Evolutionary conservation across 495 filamentous ascomycete genomes (phyloP).

Genomic region (Penicillium turbatum): DNA sequence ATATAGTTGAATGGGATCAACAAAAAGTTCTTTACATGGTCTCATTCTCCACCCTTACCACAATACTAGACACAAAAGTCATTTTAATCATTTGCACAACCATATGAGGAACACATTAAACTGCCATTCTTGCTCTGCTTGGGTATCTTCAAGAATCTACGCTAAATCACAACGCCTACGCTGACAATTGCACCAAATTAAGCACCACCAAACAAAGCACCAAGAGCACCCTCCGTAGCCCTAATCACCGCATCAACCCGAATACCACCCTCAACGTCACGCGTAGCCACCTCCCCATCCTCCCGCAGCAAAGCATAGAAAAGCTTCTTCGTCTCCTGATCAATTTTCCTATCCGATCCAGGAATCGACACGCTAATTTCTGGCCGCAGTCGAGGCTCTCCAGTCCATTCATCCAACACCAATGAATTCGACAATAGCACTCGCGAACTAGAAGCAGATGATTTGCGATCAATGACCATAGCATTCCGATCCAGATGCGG

Average conservation of each 20-base stretch:
- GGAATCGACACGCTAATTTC: conserved; percentile 32
- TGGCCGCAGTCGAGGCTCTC: conserved; percentile 36
- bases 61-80: neutral
- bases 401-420: conserved; percentile 39
- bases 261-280: conserved; percentile 10
- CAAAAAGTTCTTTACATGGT: neutral
- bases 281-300: conserved; percentile 9
- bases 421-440: conserved; percentile 35
- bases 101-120: neutral
- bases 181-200: conserved; percentile 9
- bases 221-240: conserved; percentile 34
- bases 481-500: conserved; percentile 39
- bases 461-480: conserved; percentile 34
- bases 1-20: neutral
- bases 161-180: conserved; percentile 11
- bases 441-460: conserved; percentile 8
- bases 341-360: conserved; percentile 25
- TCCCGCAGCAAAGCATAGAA: conserved; percentile 39
- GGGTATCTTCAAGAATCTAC: conserved; percentile 19
- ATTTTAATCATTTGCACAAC: neutral
- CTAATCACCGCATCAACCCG: conserved; percentile 30
- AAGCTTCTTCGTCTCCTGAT: conserved; percentile 37
- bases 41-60: too few relatives aligned
- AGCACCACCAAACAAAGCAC: conserved; percentile 29
- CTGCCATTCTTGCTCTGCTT: neutral